These are phyloP conservation scores for Euphorbia pulcherrima DNA, from an alignment of 345 rosid species.

Conservation along the genomic window DNA sequence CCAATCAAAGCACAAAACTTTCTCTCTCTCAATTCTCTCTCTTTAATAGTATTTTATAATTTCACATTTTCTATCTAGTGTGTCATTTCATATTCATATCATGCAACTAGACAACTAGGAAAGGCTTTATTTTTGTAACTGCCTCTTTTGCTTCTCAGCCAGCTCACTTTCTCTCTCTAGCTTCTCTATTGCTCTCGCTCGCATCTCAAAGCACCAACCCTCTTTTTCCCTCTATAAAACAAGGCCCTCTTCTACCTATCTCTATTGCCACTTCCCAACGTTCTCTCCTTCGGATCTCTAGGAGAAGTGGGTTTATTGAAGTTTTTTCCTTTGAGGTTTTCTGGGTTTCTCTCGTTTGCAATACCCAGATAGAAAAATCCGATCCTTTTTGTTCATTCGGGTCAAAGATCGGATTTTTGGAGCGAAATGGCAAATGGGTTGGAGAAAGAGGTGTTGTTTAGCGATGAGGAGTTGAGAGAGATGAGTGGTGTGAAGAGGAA, in stretches of 20 bases:
- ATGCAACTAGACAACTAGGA: slow-evolving; percentile 35
- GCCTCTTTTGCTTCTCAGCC: not conserved
- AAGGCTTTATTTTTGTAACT: not conserved
- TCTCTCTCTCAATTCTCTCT: slow-evolving; percentile 20
- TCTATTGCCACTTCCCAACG: slow-evolving; percentile 25
- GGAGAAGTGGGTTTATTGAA: slow-evolving; percentile 47
- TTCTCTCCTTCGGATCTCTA: slow-evolving; percentile 52
- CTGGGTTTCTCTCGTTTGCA: slow-evolving; percentile 29
- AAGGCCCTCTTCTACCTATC: slow-evolving; percentile 20
- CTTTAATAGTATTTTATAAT: no score
- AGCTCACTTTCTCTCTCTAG: slow-evolving; percentile 35
- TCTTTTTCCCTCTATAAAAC: slow-evolving; percentile 18
- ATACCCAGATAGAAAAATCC: slow-evolving; percentile 38
- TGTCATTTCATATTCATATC: slow-evolving; percentile 50
- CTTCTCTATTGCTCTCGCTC: slow-evolving; percentile 27
- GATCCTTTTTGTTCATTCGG: slow-evolving; percentile 17
- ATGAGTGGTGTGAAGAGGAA: slow-evolving; percentile 70
- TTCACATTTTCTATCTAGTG: slow-evolving; percentile 5
- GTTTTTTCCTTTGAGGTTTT: slow-evolving; percentile 8
- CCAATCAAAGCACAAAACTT: slow-evolving; percentile 1
- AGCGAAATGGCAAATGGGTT: slow-evolving; percentile 53
- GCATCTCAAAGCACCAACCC: slow-evolving; percentile 18
- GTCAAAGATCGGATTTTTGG: slow-evolving; percentile 18
- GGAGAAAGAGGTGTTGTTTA: slow-evolving; percentile 52
- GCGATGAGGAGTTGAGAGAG: slow-evolving; percentile 85